Evolutionary conservation across 768 basidiomycete genomes (phyloP).

Genomic region (Postia placenta): DNA sequence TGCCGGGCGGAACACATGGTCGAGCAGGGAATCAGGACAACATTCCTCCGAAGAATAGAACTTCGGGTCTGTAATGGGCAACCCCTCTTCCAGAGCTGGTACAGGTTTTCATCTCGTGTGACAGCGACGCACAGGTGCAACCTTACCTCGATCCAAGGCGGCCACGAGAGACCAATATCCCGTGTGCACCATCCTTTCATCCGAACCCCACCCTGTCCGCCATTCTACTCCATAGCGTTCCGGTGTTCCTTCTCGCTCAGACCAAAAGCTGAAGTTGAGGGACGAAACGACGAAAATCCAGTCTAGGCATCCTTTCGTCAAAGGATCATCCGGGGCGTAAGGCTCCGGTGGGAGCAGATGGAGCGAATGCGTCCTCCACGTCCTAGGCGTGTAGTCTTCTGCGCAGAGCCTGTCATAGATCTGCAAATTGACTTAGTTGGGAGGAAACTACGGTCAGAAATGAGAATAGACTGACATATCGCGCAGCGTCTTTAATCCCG

Average conservation of each 20-base stretch:
- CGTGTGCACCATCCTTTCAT: conserved; percentile 51
- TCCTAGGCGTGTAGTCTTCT: conserved; percentile 71
- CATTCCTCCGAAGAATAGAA: conserved; percentile 69
- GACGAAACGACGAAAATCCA: conserved; percentile 89
- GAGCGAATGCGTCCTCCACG: conserved; percentile 73
- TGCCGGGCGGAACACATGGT: conserved; percentile 61
- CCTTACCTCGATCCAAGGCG: conserved; percentile 70
- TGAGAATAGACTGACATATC: conserved; percentile 43
- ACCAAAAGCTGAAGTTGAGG: conserved; percentile 91
- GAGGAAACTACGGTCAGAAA: conserved; percentile 5
- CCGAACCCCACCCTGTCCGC: conserved; percentile 59
- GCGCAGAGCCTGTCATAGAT: conserved; percentile 50
- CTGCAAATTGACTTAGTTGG: conserved; percentile 39
- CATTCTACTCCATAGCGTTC: conserved; percentile 77
- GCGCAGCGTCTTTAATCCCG: conserved; percentile 62
- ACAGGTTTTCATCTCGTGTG: too few species aligned
- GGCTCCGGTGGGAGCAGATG: conserved; percentile 71
- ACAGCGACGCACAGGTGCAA: neutral
- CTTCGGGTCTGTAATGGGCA: conserved; percentile 72
- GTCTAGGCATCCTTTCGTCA: conserved; percentile 55
- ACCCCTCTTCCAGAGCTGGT: conserved; percentile 66
- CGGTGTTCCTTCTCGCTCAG: conserved; percentile 48
- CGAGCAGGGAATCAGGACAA: conserved; percentile 68
- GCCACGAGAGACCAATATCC: conserved; percentile 90
- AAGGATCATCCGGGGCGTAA: conserved; percentile 41